Conservation (phyloP, 345 rosid genomes). For the Camelina hispida region DNA sequence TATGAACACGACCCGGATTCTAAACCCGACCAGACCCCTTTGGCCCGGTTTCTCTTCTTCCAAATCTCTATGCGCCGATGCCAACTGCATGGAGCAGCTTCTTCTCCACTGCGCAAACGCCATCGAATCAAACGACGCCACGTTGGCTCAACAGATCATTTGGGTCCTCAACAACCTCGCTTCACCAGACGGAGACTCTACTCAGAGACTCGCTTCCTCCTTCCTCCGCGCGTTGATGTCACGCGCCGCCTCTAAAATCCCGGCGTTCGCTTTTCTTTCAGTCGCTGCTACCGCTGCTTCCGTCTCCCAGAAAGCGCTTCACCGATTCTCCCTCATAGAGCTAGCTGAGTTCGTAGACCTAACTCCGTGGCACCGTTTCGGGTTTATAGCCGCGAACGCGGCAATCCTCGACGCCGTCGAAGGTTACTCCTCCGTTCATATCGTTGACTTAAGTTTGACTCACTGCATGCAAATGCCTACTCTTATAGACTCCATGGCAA, state of each 20-base stretch:
- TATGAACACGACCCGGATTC: constrained; percentile 57
- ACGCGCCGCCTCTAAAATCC: constrained; percentile 70
- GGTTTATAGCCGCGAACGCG: constrained; percentile 87
- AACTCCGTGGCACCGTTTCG: constrained; percentile 97
- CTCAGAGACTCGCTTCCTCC: constrained; percentile 72
- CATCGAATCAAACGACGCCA: constrained; percentile 77
- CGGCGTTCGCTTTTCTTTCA: constrained; percentile 49
- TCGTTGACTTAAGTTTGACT: constrained; percentile 81
- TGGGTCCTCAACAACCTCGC: constrained; percentile 93
- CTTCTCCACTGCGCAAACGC: constrained; percentile 90
- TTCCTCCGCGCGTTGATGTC: constrained; percentile 79
- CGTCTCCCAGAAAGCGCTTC: constrained; percentile 41
- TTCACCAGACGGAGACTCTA: constrained; percentile 83
- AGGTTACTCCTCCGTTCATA: constrained; percentile 72
- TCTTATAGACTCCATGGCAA: constrained; percentile 73
- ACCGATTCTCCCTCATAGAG: constrained; percentile 77
- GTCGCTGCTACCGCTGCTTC: constrained; percentile 34
- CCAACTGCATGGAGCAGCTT: constrained; percentile 88
- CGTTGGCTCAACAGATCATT: constrained; percentile 85
- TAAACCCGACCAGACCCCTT: constrained; percentile 54
- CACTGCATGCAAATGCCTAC: constrained; percentile 99
- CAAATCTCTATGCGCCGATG: constrained; percentile 65
- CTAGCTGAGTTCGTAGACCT: constrained; percentile 86
- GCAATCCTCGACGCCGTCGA: constrained; percentile 76
- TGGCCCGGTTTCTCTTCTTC: constrained; percentile 65